phyloP scores from a whole-genome alignment of 495 filamentous ascomycete genomes.

The Penicillium robsamsonii region DNA sequence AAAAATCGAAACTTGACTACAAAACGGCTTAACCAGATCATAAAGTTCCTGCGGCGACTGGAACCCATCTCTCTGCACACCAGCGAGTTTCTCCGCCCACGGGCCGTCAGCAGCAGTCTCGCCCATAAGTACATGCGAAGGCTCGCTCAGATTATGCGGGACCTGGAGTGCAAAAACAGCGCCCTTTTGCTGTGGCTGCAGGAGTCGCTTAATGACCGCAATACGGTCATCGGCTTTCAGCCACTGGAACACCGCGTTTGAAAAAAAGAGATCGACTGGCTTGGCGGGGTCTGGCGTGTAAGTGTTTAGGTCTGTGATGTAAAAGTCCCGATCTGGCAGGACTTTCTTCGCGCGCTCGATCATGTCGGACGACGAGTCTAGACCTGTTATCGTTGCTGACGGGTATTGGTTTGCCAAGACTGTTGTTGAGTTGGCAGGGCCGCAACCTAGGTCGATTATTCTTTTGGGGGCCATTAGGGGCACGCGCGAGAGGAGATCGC shows the following conservation, averaged over 20 bases:
- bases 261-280: slow-evolving; percentile 47
- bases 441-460: slow-evolving; percentile 56
- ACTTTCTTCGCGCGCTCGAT: slow-evolving; percentile 42
- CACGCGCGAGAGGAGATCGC: slow-evolving; percentile 45
- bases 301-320: slow-evolving; percentile 36
- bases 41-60: slow-evolving; percentile 47
- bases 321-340: slow-evolving; percentile 34
- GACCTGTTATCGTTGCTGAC: slow-evolving; percentile 40
- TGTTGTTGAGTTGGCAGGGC: slow-evolving; percentile 53
- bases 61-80: slow-evolving; percentile 46
- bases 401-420: slow-evolving; percentile 47
- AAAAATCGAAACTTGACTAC: slow-evolving; percentile 45
- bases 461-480: slow-evolving; percentile 30
- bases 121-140: slow-evolving; percentile 50
- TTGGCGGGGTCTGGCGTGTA: slow-evolving; percentile 30
- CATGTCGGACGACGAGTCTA: slow-evolving; percentile 57
- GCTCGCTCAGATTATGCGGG: slow-evolving; percentile 50
- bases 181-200: slow-evolving; percentile 37
- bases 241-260: slow-evolving; percentile 59
- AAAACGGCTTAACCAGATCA: slow-evolving; percentile 43
- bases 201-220: slow-evolving; percentile 37
- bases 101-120: slow-evolving; percentile 39
- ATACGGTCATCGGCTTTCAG: slow-evolving; percentile 42
- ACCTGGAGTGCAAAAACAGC: slow-evolving; percentile 55
- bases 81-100: slow-evolving; percentile 34